A percentile compares a stretch with the other conserved stretches of the same genome.
Evolutionary conservation across 257 asterid species (phyloP).

Genomic region (Pogostemon cablin): DNA sequence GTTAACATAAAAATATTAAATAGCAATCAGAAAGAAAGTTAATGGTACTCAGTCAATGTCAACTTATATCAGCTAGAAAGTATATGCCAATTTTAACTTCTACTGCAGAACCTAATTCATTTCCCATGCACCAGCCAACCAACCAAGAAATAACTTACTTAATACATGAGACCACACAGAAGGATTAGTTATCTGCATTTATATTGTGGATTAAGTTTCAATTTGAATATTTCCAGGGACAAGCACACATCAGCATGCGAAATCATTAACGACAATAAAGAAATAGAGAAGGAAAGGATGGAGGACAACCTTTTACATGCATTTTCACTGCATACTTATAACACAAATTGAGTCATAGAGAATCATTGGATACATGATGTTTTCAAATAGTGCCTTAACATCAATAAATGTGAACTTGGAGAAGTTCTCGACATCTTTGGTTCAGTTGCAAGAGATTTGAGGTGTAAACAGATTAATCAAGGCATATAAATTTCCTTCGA

Average conservation of each 20-base stretch:
- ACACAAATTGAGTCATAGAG: slow-evolving; percentile 16
- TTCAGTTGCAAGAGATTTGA: slow-evolving; percentile 17
- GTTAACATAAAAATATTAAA: slow-evolving; percentile 12
- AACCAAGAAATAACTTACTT: slow-evolving; percentile 16
- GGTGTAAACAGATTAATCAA: slow-evolving; percentile 6
- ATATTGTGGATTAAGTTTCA: slow-evolving; percentile 5
- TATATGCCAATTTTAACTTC: not conserved
- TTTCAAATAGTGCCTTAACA: slow-evolving; percentile 17
- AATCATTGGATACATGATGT: slow-evolving; percentile 11
- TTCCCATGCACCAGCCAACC: slow-evolving; percentile 24
- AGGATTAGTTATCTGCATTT: slow-evolving; percentile 9
- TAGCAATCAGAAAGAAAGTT: slow-evolving; percentile 16
- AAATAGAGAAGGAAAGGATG: not conserved
- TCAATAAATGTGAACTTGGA: slow-evolving; percentile 14
- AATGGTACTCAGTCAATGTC: not conserved
- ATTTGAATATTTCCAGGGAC: not conserved
- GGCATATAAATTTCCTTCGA: slow-evolving; percentile 2
- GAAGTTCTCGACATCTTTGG: slow-evolving; percentile 26
- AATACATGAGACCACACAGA: slow-evolving; percentile 9
- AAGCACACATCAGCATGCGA: slow-evolving; percentile 2
- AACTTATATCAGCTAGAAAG: slow-evolving; percentile 7
- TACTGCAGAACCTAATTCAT: slow-evolving; percentile 24
- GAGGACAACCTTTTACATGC: not conserved
- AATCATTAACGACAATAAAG: not conserved
- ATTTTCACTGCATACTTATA: not conserved